A percentile compares a stretch with the other conserved stretches of the same genome.
These are phyloP conservation scores for Sclerotinia spermophila DNA, from an alignment of 2,329 filamentous ascomycete species.

Conservation along the genomic window DNA sequence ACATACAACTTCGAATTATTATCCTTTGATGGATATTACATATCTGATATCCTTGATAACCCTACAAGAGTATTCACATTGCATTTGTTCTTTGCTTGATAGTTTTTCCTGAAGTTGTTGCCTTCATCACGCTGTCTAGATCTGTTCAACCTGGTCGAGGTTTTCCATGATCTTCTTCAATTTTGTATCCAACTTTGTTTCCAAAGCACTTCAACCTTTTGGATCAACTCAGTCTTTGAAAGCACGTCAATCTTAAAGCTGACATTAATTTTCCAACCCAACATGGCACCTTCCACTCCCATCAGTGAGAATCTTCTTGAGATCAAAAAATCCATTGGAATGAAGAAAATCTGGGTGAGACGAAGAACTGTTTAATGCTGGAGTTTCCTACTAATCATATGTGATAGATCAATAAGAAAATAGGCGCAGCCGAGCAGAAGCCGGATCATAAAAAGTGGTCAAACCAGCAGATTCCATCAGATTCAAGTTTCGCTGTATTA, in stretches of 20 bases:
- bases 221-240: background rate
- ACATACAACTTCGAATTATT: background rate
- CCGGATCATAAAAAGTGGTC: background rate
- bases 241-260: background rate
- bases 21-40: background rate
- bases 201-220: background rate
- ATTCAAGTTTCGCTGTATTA: background rate
- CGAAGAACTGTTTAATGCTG: accelerated
- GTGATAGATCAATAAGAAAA: background rate
- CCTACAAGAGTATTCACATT: no score
- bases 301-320: background rate
- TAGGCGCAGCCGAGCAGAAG: no score
- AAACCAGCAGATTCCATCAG: background rate
- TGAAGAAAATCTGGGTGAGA: background rate
- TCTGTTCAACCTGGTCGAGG: background rate
- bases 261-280: background rate
- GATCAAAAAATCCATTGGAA: background rate
- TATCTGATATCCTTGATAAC: background rate
- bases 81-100: background rate
- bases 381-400: background rate
- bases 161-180: background rate
- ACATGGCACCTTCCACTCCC: background rate
- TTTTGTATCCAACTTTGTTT: background rate
- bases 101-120: background rate
- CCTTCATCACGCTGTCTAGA: background rate